These are phyloP conservation scores for Pythium diclinum DNA, from an alignment of 352 stramenopile species.

Conservation along the genomic window DNA sequence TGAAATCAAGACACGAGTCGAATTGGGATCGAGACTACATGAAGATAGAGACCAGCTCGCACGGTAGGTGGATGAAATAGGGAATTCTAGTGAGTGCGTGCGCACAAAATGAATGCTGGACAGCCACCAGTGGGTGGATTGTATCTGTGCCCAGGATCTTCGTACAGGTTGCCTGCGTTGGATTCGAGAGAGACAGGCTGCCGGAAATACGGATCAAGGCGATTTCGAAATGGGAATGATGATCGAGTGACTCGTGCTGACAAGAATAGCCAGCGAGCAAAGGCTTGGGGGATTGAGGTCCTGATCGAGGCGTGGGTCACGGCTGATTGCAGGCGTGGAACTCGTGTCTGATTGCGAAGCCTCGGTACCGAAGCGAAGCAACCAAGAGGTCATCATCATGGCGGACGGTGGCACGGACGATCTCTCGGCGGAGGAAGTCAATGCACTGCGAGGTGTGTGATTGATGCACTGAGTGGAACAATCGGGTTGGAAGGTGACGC, in stretches of 20 bases:
- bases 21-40: not conserved
- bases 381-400: constrained; percentile 16
- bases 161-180: not conserved
- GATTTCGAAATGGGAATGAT: not conserved
- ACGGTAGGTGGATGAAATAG: constrained; percentile 1
- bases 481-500: not conserved
- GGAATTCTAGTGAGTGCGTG: not conserved
- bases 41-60: constrained; percentile 9
- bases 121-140: not conserved
- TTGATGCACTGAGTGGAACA: not conserved
- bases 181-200: not conserved
- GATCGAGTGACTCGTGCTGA: not conserved
- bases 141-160: not conserved
- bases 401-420: constrained; percentile 35
- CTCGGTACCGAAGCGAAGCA: not conserved
- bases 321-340: not conserved
- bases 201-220: not conserved
- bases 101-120: constrained; percentile 1
- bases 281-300: not conserved
- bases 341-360: not conserved
- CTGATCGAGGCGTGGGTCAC: not conserved
- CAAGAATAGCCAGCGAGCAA: constrained; percentile 5
- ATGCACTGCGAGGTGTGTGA: constrained; percentile 55
- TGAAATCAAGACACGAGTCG: not conserved
- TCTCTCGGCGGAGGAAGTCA: constrained; percentile 70